These are phyloP conservation scores for Stagonosporopsis vannaccii DNA, from an alignment of 2,329 filamentous ascomycete species.

Conservation along the genomic window DNA sequence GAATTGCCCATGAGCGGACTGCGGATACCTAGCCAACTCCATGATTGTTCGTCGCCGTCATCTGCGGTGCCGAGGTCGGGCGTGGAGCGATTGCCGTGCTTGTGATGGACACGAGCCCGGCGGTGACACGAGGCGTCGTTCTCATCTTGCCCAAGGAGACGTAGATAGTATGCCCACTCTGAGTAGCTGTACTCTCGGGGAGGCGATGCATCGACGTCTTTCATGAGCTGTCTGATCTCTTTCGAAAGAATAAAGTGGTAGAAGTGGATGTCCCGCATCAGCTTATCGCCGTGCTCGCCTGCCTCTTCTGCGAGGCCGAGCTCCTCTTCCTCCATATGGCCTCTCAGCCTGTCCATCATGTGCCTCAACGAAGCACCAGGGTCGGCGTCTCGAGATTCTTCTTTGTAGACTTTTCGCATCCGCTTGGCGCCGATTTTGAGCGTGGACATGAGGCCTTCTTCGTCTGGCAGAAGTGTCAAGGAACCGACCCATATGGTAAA, in stretches of 20 bases:
- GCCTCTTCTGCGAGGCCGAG: slow-evolving; percentile 52
- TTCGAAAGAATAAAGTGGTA: slow-evolving; percentile 58
- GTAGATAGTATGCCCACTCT: slow-evolving; percentile 51
- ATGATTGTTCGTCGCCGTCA: slow-evolving; percentile 62
- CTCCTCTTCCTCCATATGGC: slow-evolving; percentile 53
- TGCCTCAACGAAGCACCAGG: slow-evolving; percentile 22
- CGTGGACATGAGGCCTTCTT: slow-evolving; percentile 50
- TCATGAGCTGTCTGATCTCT: slow-evolving; percentile 54
- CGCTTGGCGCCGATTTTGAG: slow-evolving; percentile 40
- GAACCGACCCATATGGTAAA: slow-evolving; percentile 64
- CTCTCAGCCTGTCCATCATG: slow-evolving; percentile 43
- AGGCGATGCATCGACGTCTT: slow-evolving; percentile 50
- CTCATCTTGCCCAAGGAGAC: slow-evolving; percentile 51
- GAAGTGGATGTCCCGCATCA: slow-evolving; percentile 59
- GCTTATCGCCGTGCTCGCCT: slow-evolving; percentile 51
- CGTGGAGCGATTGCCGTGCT: slow-evolving; percentile 26
- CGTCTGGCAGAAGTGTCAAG: slow-evolving; percentile 62
- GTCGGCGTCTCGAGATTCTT: slow-evolving; percentile 13
- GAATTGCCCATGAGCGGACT: slow-evolving; percentile 74
- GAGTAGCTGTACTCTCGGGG: slow-evolving; percentile 50
- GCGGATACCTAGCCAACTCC: slow-evolving; percentile 76
- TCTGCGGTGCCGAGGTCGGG: slow-evolving; percentile 44
- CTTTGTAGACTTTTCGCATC: slow-evolving; percentile 25
- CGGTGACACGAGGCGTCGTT: slow-evolving; percentile 48
- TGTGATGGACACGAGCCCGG: slow-evolving; percentile 31